Evolutionary conservation across 2,329 filamentous ascomycete species (phyloP).

Genomic region (Trichoderma sp.): DNA sequence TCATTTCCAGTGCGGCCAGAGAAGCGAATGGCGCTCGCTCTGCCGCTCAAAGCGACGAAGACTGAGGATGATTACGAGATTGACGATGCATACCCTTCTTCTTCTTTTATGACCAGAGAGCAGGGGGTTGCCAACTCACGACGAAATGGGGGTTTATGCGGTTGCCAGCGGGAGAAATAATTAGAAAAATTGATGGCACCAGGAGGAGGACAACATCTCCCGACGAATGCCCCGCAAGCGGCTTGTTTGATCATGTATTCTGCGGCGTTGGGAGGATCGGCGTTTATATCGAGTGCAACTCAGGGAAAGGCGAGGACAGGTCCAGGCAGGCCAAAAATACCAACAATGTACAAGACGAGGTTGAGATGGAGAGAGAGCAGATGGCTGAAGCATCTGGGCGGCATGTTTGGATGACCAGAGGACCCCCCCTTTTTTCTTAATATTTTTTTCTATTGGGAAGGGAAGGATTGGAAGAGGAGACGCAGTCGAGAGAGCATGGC

Average conservation of each 20-base stretch:
- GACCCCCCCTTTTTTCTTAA: background rate
- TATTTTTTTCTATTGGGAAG: background rate
- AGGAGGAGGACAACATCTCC: conserved; percentile 10
- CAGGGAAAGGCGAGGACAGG: conserved; percentile 25
- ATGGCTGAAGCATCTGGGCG: conserved; percentile 10
- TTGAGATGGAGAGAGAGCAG: conserved; percentile 19
- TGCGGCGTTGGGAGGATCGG: conserved; percentile 30
- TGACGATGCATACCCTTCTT: background rate
- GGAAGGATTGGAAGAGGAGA: background rate
- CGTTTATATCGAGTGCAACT: conserved; percentile 27
- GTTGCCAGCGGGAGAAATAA: conserved; percentile 13
- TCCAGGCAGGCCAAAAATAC: conserved; percentile 30
- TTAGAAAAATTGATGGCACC: conserved; percentile 12
- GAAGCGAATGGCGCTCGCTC: conserved; percentile 44
- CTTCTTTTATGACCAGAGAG: background rate
- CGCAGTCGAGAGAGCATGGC: background rate
- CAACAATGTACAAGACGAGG: conserved; percentile 26
- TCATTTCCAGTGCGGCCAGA: conserved; percentile 51
- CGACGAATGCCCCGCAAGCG: conserved; percentile 19
- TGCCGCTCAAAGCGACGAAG: conserved; percentile 55
- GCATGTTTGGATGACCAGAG: conserved; percentile 16
- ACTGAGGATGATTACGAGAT: conserved; percentile 36
- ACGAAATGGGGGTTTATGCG: background rate
- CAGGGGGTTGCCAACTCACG: conserved; percentile 8
- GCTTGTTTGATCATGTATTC: conserved; percentile 28